These are phyloP conservation scores for Spergularia bocconei DNA, from an alignment of 148 eudicot genomes.

Conservation along the genomic window DNA sequence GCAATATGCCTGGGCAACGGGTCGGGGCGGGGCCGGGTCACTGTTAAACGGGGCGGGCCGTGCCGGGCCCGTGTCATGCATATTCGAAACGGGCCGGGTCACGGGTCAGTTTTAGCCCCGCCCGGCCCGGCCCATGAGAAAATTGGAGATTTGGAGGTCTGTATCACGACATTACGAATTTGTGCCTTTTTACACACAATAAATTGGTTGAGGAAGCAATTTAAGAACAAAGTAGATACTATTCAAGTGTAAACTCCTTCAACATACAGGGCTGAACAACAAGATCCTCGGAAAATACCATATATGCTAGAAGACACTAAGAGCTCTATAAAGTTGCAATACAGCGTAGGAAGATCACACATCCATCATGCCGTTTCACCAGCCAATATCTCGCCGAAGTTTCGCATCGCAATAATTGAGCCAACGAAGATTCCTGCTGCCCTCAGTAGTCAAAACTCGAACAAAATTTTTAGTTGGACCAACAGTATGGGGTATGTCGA, in stretches of 20 bases:
- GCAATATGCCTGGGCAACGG: no score
- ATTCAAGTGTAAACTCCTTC: neutral
- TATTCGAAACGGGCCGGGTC: no score
- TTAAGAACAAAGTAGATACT: neutral
- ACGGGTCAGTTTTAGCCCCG: no score
- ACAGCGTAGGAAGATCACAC: neutral
- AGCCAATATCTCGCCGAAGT: slow-evolving; percentile 38
- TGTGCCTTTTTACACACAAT: no score
- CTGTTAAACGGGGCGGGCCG: no score
- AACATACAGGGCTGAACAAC: neutral
- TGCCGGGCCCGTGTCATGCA: no score
- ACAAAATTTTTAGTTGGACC: no score
- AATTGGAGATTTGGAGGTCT: no score
- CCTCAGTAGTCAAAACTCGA: slow-evolving; percentile 41
- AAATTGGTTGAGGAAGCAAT: neutral
- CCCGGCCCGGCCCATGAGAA: no score
- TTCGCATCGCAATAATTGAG: slow-evolving; percentile 40
- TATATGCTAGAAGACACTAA: neutral
- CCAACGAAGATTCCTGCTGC: slow-evolving; percentile 50
- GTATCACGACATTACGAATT: neutral
- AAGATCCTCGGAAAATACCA: neutral
- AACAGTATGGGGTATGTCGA: no score
- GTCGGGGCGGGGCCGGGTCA: no score
- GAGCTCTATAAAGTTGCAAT: neutral
- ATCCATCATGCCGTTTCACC: slow-evolving; percentile 25